phyloP scores from a whole-genome alignment of 2,329 filamentous ascomycete genomes.

The Xenoacremonium recifei region DNA sequence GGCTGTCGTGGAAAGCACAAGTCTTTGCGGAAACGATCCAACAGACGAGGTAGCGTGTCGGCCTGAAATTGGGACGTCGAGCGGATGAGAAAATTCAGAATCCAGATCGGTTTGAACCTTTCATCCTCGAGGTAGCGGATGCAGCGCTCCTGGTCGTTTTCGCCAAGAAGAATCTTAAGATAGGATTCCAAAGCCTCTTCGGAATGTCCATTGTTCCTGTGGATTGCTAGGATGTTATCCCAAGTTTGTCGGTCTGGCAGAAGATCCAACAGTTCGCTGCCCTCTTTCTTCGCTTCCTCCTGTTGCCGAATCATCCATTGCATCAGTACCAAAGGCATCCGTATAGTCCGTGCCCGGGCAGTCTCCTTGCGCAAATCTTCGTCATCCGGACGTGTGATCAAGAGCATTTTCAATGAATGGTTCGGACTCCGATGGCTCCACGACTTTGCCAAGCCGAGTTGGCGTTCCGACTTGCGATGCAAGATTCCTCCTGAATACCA shows the following conservation, averaged over 20 bases:
- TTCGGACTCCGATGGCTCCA: constrained; percentile 23
- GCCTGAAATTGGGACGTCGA: constrained; percentile 21
- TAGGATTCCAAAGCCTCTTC: constrained; percentile 23
- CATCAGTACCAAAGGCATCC: constrained; percentile 30
- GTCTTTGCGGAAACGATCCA: constrained; percentile 23
- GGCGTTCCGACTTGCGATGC: constrained; percentile 16
- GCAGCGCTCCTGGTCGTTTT: constrained; percentile 31
- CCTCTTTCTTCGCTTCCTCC: constrained; percentile 10
- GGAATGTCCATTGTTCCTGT: constrained; percentile 19
- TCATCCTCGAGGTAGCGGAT: constrained; percentile 27
- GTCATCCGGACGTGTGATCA: constrained; percentile 8
- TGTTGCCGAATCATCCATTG: constrained; percentile 29
- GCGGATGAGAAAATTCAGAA: constrained; percentile 31
- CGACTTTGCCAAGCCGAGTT: constrained; percentile 16
- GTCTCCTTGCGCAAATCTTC: constrained; percentile 12
- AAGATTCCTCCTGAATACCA: background rate
- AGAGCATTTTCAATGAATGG: constrained; percentile 22
- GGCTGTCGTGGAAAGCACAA: constrained; percentile 13
- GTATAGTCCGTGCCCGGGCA: constrained; percentile 24
- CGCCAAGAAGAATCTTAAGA: constrained; percentile 27
- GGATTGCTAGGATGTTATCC: constrained; percentile 16
- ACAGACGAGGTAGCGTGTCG: constrained; percentile 23
- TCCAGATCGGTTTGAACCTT: constrained; percentile 24
- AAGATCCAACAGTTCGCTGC: constrained; percentile 17
- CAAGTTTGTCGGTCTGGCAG: constrained; percentile 25